Base-by-base conservation (phyloP, 768 basidiomycete species). In the Boletellus emodensis region DNA sequence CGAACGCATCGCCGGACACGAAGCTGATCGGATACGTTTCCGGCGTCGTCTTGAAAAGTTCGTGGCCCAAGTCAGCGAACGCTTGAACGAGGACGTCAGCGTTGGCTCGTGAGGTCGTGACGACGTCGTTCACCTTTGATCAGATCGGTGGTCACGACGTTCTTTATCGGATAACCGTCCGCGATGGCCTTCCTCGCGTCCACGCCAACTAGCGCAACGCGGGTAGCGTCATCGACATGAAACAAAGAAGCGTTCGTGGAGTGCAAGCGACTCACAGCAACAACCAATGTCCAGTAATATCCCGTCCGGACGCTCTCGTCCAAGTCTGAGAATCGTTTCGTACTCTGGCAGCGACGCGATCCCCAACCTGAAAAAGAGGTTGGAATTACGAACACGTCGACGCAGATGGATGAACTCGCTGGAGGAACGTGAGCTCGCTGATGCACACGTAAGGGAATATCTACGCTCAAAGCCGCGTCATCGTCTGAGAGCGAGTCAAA, bases 61-160 rank as follows among this genome's bases (percentile, higher is more conserved):
- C 72, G 49, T 86, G 83, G 1, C 83, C 83, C 7, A 77, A 64
- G 2, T 78, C 69, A 76, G 79, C 80, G 52, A 80, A 85, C 2
- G 65, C 84, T 84, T 40, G 17, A 38, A 34, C 18, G 20, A 30
- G 30, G 30, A 24, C 5, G 26, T 34, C 5, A 46, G 14, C 4
- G 1, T 36, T 4, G 12, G 22, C 15, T 11, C n/a, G 28, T 6
- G 32, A 10, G 7, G 4, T 35, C 32, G 14, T 5, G 18, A n/a
- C 6, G 3, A 38, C 30, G 10, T 36, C 28, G 6, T 12, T 46
- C 43, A 71, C 78, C 73, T 44, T 66, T 46, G n/a, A 57, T 53
- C n/a, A 79, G 50, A 53, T 79, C 77, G 4, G 69, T 65, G 6
- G 66, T 66, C 17, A 80, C 52, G 20, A 68, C 61, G 22, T 74